A percentile compares a stretch with the other conserved stretches of the same genome.
Conservation (phyloP, 495 filamentous ascomycete genomes). For the Hypoxylon fragiforme region DNA sequence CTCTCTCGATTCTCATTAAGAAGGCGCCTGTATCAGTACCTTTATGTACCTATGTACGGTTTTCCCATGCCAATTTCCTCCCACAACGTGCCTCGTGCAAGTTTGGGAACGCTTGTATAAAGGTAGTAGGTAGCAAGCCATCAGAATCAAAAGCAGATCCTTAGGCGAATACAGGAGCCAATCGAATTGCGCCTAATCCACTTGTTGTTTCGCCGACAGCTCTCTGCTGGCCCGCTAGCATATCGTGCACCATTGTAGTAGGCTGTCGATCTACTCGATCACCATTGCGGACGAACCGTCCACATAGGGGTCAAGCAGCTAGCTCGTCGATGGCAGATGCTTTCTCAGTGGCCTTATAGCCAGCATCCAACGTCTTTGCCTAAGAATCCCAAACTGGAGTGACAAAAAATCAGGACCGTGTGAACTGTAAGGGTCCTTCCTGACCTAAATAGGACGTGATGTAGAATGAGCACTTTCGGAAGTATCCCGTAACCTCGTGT, state of each 20-base stretch:
- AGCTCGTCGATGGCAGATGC: constrained; percentile 1
- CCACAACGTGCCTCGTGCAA: background rate
- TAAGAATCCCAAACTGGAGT: constrained; percentile 24
- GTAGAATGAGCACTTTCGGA: constrained; percentile 16
- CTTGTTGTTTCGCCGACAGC: background rate
- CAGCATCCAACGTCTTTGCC: constrained; percentile 11
- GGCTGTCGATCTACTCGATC: constrained; percentile 12
- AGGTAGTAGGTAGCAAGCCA: constrained; percentile 5
- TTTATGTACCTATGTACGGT: constrained; percentile 18
- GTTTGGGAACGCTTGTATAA: background rate
- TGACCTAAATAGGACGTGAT: constrained; percentile 15
- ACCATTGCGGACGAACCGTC: constrained; percentile 1
- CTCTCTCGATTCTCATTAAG: constrained; percentile 19
- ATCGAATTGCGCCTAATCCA: constrained; percentile 5
- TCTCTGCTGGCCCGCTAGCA: constrained; percentile 7
- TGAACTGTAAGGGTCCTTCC: constrained; percentile 18
- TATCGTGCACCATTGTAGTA: background rate
- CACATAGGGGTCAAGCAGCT: background rate
- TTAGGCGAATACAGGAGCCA: constrained; percentile 8
- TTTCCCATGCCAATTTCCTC: background rate
- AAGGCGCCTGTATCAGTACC: background rate
- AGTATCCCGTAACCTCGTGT: constrained; percentile 28
- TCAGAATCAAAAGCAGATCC: constrained; percentile 13
- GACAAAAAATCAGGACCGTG: constrained; percentile 18
- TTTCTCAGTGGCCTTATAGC: constrained; percentile 7